Base-by-base conservation (phyloP, 129 eudicot genomes). In the Smallanthus sonchifolius region DNA sequence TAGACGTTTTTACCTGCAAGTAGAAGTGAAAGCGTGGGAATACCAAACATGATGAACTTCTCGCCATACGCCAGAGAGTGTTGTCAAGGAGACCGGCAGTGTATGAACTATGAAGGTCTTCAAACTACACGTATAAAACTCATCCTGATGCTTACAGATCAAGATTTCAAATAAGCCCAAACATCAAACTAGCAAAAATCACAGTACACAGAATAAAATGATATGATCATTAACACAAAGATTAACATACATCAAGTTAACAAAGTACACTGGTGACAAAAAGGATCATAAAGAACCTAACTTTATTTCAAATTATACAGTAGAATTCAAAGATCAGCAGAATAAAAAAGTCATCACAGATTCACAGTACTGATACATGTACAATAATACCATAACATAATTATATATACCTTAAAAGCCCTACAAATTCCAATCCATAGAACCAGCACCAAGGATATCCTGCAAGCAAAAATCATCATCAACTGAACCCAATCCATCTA, bases 11-110 rank as follows among this genome's bases (percentile, higher is more conserved):
- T 67, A 89, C 94, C 96, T 89, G 90, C 96, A 84, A 71, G 95
- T 79, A 6, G 96, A 94, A 64, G 96, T 87, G 83, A 87, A 89
- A 8, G 92, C 95, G 35, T 95, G 60, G 88, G 98, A 71, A 83
- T 90, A 48, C 83, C 96, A 67, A 0, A 84, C 13, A 92, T 65
- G 75, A 92, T 69, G 81, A 85, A 86, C 77, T 89, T 92, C 69
- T 89, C 85, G 10, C 94, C 95, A 72, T 89, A 84, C 37, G 92
- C 88, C 13, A 89, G 85, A 14, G n/a, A n/a, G n/a, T 24, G 30
- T 24, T 24, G 30, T 24, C 30, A 24, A 24, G 30, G 30, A 24
- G 30, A 24, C 30, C 30, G 30, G 1, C 30, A 89, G 24, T 6
- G 24, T 6, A 16, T 20, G n/a, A 49, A 20, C 63, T 20, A 6